phyloP scores from a whole-genome alignment of 768 basidiomycete genomes.

The Trametes maxima region DNA sequence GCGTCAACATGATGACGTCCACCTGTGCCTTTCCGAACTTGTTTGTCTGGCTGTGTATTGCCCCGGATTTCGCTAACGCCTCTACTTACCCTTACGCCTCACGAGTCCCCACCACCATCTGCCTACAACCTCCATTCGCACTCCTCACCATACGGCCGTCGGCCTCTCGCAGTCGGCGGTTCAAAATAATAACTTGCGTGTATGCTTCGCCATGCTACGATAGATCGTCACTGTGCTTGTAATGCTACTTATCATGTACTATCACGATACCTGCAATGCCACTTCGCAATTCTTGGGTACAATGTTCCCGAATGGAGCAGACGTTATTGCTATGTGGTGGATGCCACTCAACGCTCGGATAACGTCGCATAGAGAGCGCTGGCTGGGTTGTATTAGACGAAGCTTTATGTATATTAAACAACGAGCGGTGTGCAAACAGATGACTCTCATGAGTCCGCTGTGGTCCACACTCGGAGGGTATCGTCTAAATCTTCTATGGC shows the following conservation, averaged over 20 bases:
- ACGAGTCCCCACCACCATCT: background rate
- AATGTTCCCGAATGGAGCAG: background rate
- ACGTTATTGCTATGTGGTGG: background rate
- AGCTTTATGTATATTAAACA: too few relatives aligned
- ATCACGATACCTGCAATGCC: constrained; percentile 6
- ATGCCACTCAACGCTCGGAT: background rate
- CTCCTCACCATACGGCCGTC: background rate
- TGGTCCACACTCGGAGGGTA: constrained; percentile 61
- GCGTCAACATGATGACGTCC: background rate
- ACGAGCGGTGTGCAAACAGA: too few relatives aligned
- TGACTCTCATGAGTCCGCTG: constrained; percentile 35
- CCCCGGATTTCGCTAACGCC: too few relatives aligned
- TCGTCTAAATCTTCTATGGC: constrained; percentile 61
- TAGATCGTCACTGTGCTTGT: background rate
- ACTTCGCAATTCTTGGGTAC: background rate
- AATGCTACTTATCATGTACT: background rate
- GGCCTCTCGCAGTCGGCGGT: background rate
- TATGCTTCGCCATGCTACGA: background rate
- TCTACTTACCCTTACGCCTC: background rate
- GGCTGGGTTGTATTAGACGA: too few relatives aligned
- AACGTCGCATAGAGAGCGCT: too few relatives aligned
- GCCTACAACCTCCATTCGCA: background rate
- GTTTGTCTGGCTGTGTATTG: too few relatives aligned
- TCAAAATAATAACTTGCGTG: background rate
- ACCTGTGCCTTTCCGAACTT: too few relatives aligned